These are phyloP conservation scores for Tanacetum coccineum DNA, from an alignment of 129 eudicot genomes.

Conservation along the genomic window DNA sequence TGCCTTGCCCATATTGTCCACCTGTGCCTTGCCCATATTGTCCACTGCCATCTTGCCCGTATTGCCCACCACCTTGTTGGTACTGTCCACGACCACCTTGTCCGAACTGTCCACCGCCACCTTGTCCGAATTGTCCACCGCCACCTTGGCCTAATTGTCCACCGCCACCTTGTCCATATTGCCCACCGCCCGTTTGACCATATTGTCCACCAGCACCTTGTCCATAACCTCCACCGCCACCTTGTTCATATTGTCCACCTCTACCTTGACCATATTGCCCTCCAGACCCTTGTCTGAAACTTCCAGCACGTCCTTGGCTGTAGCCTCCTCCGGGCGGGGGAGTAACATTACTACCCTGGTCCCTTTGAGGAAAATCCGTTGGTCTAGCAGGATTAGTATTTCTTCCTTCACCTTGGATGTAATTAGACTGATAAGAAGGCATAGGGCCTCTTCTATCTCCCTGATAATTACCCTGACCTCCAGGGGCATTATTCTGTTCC, in stretches of 20 bases:
- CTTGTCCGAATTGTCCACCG: constrained; percentile 29
- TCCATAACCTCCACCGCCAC: constrained; percentile 24
- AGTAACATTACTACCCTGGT: constrained; percentile 23
- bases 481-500: constrained; percentile 38
- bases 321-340: constrained; percentile 33
- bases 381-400: constrained; percentile 30
- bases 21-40: constrained; percentile 16
- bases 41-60: constrained; percentile 21
- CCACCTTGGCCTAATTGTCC: constrained; percentile 23
- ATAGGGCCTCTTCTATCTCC: constrained; percentile 36
- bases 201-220: constrained; percentile 28
- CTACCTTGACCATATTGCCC: constrained; percentile 29
- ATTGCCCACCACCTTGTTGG: constrained; percentile 29
- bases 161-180: constrained; percentile 24
- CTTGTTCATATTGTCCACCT: constrained; percentile 26
- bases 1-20: constrained; percentile 12
- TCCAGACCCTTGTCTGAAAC: constrained; percentile 25
- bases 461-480: constrained; percentile 42
- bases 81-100: constrained; percentile 30
- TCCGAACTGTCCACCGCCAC: constrained; percentile 25
- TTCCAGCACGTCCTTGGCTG: constrained; percentile 35
- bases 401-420: constrained; percentile 35
- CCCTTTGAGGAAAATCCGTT: constrained; percentile 31
- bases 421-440: constrained; percentile 43
- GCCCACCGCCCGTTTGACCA: constrained; percentile 28